Evolutionary conservation across 1,139 yeast genomes (phyloP).

Genomic region (Yarrowia galli): DNA sequence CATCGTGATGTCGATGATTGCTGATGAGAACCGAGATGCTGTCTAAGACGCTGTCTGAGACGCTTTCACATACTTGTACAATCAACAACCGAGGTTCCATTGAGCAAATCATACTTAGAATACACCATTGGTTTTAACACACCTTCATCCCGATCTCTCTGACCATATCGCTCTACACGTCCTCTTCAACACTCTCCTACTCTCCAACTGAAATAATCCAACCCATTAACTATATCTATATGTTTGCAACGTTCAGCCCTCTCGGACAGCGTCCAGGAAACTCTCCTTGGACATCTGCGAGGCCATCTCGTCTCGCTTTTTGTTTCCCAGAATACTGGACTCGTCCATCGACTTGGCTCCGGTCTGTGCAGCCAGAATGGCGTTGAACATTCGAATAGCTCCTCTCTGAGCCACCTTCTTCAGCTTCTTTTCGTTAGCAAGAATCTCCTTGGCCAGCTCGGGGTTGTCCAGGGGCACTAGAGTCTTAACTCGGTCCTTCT

Average conservation of each 20-base stretch:
- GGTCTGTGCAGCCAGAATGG: conserved; percentile 83
- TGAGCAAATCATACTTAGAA: too few relatives aligned
- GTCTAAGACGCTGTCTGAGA: too few relatives aligned
- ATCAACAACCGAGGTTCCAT: too few relatives aligned
- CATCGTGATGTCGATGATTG: too few relatives aligned
- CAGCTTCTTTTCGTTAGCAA: conserved; percentile 74
- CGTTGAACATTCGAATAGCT: conserved; percentile 90
- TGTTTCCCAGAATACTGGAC: conserved; percentile 47
- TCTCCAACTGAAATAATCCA: background rate
- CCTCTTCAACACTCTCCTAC: background rate
- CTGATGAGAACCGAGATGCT: too few relatives aligned
- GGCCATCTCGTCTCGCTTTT: conserved; percentile 63
- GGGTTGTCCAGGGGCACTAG: conserved; percentile 63
- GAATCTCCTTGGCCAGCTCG: conserved; percentile 56
- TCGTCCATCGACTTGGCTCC: conserved; percentile 52
- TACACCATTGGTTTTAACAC: too few relatives aligned
- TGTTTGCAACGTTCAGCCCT: background rate
- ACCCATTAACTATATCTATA: conserved; percentile 14
- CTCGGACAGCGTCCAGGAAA: conserved; percentile 76
- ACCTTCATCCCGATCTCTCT: too few relatives aligned
- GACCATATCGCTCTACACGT: too few relatives aligned
- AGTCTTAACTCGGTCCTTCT: conserved; percentile 70
- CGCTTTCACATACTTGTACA: too few relatives aligned
- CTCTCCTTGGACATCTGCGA: conserved; percentile 87
- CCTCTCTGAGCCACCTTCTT: conserved; percentile 93